These are phyloP conservation scores for Neurospora sp. DNA, from an alignment of 495 filamentous ascomycete genomes.

Conservation along the genomic window DNA sequence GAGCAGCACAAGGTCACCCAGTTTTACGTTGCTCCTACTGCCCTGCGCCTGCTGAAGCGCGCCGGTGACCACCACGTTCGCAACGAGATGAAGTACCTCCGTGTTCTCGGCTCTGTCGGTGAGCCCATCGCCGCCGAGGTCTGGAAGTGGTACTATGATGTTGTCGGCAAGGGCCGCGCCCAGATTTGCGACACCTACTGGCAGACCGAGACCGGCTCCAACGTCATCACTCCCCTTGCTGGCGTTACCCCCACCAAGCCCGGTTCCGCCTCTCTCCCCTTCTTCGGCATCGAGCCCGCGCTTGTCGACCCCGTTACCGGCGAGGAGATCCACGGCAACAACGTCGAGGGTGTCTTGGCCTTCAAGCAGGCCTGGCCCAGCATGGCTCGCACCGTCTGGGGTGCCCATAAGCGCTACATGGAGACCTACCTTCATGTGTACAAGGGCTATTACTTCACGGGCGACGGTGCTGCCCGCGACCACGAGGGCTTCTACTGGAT, in stretches of 20 bases:
- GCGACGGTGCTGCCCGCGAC: constrained; percentile 93
- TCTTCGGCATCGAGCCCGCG: constrained; percentile 97
- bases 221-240: constrained; percentile 73
- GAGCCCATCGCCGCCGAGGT: constrained; percentile 98
- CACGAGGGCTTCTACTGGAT: constrained; percentile 99
- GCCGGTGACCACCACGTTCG: constrained; percentile 88
- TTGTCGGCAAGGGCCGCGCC: constrained; percentile 86
- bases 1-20: constrained; percentile 91
- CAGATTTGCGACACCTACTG: constrained; percentile 98
- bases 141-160: constrained; percentile 99
- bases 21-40: constrained; percentile 97
- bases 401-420: constrained; percentile 96
- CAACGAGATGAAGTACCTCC: constrained; percentile 76
- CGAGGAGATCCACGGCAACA: constrained; percentile 88
- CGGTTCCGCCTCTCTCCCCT: constrained; percentile 67
- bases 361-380: constrained; percentile 99
- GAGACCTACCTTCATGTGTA: constrained; percentile 98
- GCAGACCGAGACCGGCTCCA: constrained; percentile 98
- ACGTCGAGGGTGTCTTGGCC: constrained; percentile 94
- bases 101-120: constrained; percentile 91
- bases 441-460: constrained; percentile 98
- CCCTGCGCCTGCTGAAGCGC: constrained; percentile 84
- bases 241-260: constrained; percentile 73
- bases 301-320: constrained; percentile 97
- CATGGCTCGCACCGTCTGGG: constrained; percentile 98